Conservation (phyloP, 1,284 basidiomycete species). For the Athelia sp. region DNA sequence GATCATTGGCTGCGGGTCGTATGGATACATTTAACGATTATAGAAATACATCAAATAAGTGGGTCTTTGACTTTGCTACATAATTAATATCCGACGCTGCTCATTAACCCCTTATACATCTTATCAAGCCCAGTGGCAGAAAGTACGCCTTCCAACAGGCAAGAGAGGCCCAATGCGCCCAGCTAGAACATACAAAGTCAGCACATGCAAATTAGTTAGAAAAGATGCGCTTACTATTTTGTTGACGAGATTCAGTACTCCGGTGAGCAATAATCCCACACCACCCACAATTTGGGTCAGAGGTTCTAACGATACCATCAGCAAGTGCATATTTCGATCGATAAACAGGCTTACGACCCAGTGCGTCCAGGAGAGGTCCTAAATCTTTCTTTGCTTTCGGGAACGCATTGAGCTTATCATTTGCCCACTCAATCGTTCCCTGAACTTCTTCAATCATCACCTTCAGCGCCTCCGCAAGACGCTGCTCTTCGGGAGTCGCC, state of each 20-base stretch:
- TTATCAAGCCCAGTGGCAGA: background rate
- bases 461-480: constrained; percentile 34
- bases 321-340: background rate
- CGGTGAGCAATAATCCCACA: constrained; percentile 26
- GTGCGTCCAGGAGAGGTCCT: constrained; percentile 30
- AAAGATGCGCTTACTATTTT: constrained; percentile 11
- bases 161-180: constrained; percentile 25
- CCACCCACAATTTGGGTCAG: constrained; percentile 32
- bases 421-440: constrained; percentile 34
- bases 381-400: constrained; percentile 34
- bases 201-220: background rate
- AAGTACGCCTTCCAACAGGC: constrained; percentile 21
- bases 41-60: too few species aligned
- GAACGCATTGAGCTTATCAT: constrained; percentile 30
- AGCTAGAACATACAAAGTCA: constrained; percentile 8
- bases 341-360: constrained; percentile 13
- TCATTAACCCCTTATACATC: too few species aligned
- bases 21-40: too few species aligned
- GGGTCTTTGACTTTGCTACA: too few species aligned
- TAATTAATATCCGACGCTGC: too few species aligned
- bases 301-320: constrained; percentile 19
- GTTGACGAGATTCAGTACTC: constrained; percentile 28
- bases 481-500: constrained; percentile 32
- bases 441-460: constrained; percentile 28
- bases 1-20: too few species aligned